These are phyloP conservation scores for Symbiodinium pilosum DNA, from an alignment of 73 alveolate genomes.

Conservation along the genomic window DNA sequence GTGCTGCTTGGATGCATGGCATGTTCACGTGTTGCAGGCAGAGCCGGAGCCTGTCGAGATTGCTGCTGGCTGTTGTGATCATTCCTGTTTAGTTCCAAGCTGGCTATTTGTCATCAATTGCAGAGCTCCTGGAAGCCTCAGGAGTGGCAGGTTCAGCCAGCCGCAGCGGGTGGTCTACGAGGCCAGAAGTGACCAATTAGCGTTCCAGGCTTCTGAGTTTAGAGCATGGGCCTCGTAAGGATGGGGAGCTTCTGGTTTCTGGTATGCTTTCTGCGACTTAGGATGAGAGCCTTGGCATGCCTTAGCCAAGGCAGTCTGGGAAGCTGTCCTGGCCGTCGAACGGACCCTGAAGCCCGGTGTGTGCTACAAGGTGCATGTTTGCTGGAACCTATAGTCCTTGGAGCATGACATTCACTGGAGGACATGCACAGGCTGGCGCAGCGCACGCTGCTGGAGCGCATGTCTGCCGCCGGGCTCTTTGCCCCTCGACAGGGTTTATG, in stretches of 20 bases:
- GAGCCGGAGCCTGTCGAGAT: too few relatives aligned
- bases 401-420: too few relatives aligned
- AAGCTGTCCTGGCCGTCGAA: conserved; percentile 96
- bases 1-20: conserved; percentile 87
- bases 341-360: conserved; percentile 97
- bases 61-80: too few relatives aligned
- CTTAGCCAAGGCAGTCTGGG: conserved; percentile 96
- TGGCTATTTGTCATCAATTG: too few relatives aligned
- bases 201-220: too few relatives aligned
- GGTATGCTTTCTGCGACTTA: too few relatives aligned
- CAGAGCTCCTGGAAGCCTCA: conserved; percentile 23
- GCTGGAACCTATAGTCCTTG: conserved; percentile 67
- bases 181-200: conserved; percentile 15
- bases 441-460: conserved; percentile 97
- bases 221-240: too few relatives aligned
- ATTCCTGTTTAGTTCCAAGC: too few relatives aligned
- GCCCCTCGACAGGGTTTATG: conserved; percentile 39
- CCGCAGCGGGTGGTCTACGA: conserved; percentile 97
- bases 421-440: conserved; percentile 99
- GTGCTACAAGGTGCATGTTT: conserved; percentile 49
- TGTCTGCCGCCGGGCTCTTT: conserved; percentile 98
- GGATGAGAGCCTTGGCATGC: too few relatives aligned
- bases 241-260: too few relatives aligned
- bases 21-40: too few relatives aligned
- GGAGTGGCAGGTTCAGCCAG: conserved; percentile 97